These are phyloP conservation scores for Penicillium rolfsii DNA, from an alignment of 2,329 filamentous ascomycete species.

Conservation along the genomic window DNA sequence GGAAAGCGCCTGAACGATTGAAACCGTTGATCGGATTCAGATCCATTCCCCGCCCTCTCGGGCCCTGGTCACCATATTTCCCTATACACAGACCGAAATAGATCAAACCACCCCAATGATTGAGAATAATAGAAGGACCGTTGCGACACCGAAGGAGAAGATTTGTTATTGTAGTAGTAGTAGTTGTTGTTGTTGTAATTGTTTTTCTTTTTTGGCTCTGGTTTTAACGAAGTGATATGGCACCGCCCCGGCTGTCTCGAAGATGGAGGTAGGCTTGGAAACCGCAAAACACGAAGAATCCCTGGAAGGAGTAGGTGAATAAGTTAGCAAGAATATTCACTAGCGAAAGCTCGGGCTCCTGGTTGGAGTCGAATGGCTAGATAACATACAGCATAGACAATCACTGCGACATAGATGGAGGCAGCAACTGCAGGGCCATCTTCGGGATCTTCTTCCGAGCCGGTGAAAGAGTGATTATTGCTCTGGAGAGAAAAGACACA, in stretches of 20 bases:
- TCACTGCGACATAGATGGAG: slow-evolving; percentile 84
- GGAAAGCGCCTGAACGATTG: background rate
- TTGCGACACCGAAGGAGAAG: slow-evolving; percentile 24
- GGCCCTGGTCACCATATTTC: slow-evolving; percentile 15
- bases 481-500: slow-evolving; percentile 40
- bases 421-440: slow-evolving; percentile 77
- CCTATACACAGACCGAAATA: slow-evolving; percentile 24
- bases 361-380: background rate
- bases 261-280: slow-evolving; percentile 85
- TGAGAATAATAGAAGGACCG: slow-evolving; percentile 24
- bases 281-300: slow-evolving; percentile 88
- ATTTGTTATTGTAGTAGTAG: slow-evolving; percentile 7
- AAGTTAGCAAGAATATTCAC: slow-evolving; percentile 20
- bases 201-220: background rate
- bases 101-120: slow-evolving; percentile 19
- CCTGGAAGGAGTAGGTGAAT: slow-evolving; percentile 52
- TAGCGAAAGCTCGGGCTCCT: background rate
- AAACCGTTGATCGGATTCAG: slow-evolving; percentile 18
- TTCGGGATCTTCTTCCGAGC: slow-evolving; percentile 68
- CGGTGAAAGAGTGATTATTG: slow-evolving; percentile 82
- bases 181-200: slow-evolving; percentile 6
- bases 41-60: slow-evolving; percentile 15
- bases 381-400: slow-evolving; percentile 80
- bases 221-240: slow-evolving; percentile 70
- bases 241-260: slow-evolving; percentile 78